Evolutionary conservation across 208 protist species (phyloP).

Genomic region (Naegleria fowleri): DNA sequence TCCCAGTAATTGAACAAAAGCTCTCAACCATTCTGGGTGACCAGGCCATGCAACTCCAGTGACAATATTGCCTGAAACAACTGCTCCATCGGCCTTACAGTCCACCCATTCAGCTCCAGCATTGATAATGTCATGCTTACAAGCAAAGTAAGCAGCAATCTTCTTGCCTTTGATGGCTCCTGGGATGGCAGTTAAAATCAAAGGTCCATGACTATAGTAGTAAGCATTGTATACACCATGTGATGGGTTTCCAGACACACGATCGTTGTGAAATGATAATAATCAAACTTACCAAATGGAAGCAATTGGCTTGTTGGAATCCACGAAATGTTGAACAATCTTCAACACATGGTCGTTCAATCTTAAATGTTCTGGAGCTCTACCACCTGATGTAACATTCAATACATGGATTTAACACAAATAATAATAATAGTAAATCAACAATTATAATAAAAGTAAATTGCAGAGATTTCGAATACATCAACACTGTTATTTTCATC

Average conservation of each 20-base stretch:
- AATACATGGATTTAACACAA: too few species aligned
- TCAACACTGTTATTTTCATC: too few species aligned
- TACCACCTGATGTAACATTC: too few species aligned
- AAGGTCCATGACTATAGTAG: background rate
- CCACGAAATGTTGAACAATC: slow-evolving; percentile 42
- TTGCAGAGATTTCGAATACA: too few species aligned
- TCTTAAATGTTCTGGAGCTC: slow-evolving; percentile 41
- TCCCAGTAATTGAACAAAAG: slow-evolving; percentile 42
- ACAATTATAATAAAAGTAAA: too few species aligned
- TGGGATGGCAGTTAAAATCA: slow-evolving; percentile 24
- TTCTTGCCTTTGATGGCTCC: slow-evolving; percentile 39
- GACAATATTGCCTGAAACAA: slow-evolving; percentile 41
- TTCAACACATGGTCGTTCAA: slow-evolving; percentile 41
- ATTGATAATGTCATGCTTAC: slow-evolving; percentile 35
- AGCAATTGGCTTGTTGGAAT: slow-evolving; percentile 42
- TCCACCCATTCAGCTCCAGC: slow-evolving; percentile 29
- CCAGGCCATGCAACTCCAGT: slow-evolving; percentile 47
- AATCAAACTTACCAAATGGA: slow-evolving; percentile 39
- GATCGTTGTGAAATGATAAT: too few species aligned
- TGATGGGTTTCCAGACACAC: background rate
- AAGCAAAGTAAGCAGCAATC: slow-evolving; percentile 44
- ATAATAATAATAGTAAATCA: too few species aligned
- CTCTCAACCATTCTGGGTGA: slow-evolving; percentile 40
- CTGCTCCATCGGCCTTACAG: slow-evolving; percentile 36
- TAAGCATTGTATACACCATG: background rate